Base-by-base conservation (phyloP, 2,329 filamentous ascomycete species). In the Fusarium sp. region DNA sequence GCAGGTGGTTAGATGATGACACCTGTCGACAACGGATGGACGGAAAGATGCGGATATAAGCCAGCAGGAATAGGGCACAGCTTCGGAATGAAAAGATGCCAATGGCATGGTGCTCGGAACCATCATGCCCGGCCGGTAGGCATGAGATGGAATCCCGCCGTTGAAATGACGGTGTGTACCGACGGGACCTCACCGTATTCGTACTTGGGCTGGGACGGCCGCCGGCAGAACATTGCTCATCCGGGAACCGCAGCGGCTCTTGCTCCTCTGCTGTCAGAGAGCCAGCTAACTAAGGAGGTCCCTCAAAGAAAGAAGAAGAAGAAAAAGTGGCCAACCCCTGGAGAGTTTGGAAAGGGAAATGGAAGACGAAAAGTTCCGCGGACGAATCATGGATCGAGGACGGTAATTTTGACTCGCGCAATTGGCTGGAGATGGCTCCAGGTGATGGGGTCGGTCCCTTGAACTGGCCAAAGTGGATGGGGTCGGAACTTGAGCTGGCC, bases 371-470 rank as follows among this genome's bases (percentile, higher is more conserved):
- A 41, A 39, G 45, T 41, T 35, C 41, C 30, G 30, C 35, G 39
- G 65, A 60, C 80, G 71, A 81, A 81, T 82, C 73, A 81, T 43
- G 54, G 54, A 34, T 11, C 23, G 54, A 67, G 30, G 61, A 64
- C 80, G 68, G 78, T 81, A 81, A 82, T 82, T 79, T 79, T 68
- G 61, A 41, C 34, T 52, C 34, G 16, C 67, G 25, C 71, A 59
- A 82, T 82, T 82, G 81, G 79, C 35, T 59, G n/a, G 39, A 54
- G 27, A 54, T 54, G 48, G 27, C 48, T 52, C 48, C 48, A 52
- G 25, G 25, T 13, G 27, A 32, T 32, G 48, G 48, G 8, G 18
- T 8, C 48, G 48, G 48, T 52, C 48, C 48, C 48, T 54, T 54
- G 48, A 54, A 62, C 48, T 43, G n/a, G 52, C 45, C 13, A 66